Evolutionary conservation across 2,329 filamentous ascomycete genomes (phyloP).

Genomic region (Aspergillus pseudotamarii): DNA sequence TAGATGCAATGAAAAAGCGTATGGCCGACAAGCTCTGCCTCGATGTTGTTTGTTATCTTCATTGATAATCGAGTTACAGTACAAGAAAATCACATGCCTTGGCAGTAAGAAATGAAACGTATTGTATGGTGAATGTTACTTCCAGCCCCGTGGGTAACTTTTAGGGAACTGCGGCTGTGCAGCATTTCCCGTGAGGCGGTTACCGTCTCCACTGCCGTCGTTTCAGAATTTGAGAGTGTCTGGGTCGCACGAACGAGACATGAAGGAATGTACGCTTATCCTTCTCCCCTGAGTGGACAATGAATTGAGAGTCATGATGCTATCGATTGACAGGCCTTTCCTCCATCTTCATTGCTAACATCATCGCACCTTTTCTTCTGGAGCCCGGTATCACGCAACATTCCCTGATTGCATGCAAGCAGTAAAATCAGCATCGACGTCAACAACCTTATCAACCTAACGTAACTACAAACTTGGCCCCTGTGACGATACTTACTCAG

Average conservation of each 20-base stretch:
- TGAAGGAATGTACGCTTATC: background rate
- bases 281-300: background rate
- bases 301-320: background rate
- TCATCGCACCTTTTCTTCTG: background rate
- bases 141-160: constrained; percentile 5
- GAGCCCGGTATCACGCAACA: background rate
- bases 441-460: background rate
- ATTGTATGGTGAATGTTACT: background rate
- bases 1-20: background rate
- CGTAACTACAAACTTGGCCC: background rate
- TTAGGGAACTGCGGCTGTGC: constrained; percentile 15
- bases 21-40: background rate
- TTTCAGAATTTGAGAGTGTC: constrained; percentile 19
- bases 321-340: background rate
- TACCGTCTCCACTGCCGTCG: constrained; percentile 18
- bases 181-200: constrained; percentile 14
- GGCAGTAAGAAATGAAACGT: background rate
- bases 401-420: background rate
- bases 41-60: background rate
- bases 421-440: background rate
- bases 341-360: background rate
- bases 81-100: background rate
- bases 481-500: background rate
- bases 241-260: constrained; percentile 2
- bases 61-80: background rate